A percentile compares a stretch with the other conserved stretches of the same genome.
phyloP scores from a whole-genome alignment of 2,329 filamentous ascomycete genomes.

The Herpotrichia juniperi region DNA sequence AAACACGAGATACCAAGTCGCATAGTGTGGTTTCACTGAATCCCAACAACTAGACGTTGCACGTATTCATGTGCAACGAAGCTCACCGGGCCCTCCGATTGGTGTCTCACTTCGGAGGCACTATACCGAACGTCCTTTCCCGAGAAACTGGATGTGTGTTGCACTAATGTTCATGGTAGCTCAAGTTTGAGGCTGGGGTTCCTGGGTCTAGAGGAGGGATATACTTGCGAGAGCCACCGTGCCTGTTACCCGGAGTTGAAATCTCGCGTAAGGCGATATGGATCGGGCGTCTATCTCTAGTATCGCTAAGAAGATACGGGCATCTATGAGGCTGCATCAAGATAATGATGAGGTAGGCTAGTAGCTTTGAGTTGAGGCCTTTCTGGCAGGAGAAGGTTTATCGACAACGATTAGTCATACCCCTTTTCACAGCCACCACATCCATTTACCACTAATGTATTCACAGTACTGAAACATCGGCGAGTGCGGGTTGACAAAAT shows the following conservation, averaged over 20 bases:
- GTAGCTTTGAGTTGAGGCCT: too few species aligned
- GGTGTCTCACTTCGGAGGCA: conserved; percentile 23
- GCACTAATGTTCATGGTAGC: conserved; percentile 18
- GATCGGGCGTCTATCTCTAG: not conserved
- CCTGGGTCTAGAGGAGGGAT: not conserved
- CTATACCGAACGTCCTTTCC: conserved; percentile 8
- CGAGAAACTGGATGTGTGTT: conserved; percentile 17
- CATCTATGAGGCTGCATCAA: too few species aligned
- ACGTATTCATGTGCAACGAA: conserved; percentile 16
- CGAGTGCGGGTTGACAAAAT: too few species aligned
- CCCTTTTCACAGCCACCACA: not conserved
- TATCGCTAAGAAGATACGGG: not conserved
- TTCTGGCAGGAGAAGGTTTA: too few species aligned
- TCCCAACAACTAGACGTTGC: not conserved
- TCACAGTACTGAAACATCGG: too few species aligned
- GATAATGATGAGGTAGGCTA: too few species aligned
- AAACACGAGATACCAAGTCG: conserved; percentile 25
- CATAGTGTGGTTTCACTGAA: conserved; percentile 6
- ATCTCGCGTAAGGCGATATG: not conserved
- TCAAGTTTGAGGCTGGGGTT: not conserved
- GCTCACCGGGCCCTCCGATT: conserved; percentile 31
- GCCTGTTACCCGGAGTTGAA: not conserved
- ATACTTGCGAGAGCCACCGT: not conserved
- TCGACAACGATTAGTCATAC: conserved; percentile 2
- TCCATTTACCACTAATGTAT: too few species aligned